Evolutionary conservation across 345 rosid species (phyloP).

Genomic region (Odontarrhena argentea): DNA sequence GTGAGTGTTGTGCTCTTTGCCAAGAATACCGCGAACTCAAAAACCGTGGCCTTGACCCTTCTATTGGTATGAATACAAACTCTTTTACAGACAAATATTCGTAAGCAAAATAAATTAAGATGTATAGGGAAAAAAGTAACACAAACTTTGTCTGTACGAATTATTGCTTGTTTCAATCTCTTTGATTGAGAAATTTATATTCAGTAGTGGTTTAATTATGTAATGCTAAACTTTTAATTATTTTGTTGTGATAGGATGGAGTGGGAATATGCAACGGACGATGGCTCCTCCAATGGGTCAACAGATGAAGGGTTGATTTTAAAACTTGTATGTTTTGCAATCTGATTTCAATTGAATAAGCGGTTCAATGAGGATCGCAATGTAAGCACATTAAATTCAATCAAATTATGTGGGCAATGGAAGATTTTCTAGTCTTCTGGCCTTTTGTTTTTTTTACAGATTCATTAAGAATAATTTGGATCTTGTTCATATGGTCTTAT

Average conservation of each 20-base stretch:
- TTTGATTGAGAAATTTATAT: too few species aligned
- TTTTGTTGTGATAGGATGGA: slow-evolving; percentile 52
- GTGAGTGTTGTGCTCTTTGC: slow-evolving; percentile 74
- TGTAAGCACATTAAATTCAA: neutral
- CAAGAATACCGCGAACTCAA: slow-evolving; percentile 76
- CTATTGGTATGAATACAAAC: slow-evolving; percentile 46
- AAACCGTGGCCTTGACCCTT: slow-evolving; percentile 62
- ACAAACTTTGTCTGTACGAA: too few species aligned
- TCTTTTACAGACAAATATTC: too few species aligned
- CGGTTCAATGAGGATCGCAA: neutral
- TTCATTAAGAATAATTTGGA: too few species aligned
- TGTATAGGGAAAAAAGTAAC: too few species aligned
- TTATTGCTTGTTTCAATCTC: too few species aligned
- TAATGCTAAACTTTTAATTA: neutral
- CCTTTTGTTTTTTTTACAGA: too few species aligned
- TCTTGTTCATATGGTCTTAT: too few species aligned
- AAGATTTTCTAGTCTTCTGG: too few species aligned
- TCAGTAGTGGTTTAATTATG: neutral
- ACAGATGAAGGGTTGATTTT: slow-evolving; percentile 46
- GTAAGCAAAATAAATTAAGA: too few species aligned
- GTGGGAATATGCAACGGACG: slow-evolving; percentile 46
- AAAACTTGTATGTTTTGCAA: slow-evolving; percentile 2
- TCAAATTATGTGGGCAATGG: neutral
- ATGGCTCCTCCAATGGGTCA: slow-evolving; percentile 58
- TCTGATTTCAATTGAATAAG: slow-evolving; percentile 20